These are phyloP conservation scores for Monoraphidium neglectum DNA, from an alignment of 139 green algal genomes.

Conservation along the genomic window DNA sequence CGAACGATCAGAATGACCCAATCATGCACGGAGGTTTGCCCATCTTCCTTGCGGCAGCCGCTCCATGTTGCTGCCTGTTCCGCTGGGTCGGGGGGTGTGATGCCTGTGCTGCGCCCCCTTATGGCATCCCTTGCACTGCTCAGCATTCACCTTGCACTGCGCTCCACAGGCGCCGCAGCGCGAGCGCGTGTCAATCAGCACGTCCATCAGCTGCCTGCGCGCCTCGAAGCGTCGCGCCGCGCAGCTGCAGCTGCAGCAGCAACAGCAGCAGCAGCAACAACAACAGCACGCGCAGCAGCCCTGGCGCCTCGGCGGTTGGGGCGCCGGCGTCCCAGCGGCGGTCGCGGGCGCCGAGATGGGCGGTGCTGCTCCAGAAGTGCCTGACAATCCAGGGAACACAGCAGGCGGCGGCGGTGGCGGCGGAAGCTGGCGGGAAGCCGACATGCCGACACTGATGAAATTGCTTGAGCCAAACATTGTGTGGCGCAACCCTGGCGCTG, in stretches of 20 bases:
- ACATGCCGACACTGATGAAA: slow-evolving; percentile 65
- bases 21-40: too few relatives aligned
- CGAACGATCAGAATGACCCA: too few relatives aligned
- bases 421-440: slow-evolving; percentile 48
- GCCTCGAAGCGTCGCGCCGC: background rate
- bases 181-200: slow-evolving; percentile 39
- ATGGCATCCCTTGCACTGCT: too few relatives aligned
- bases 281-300: slow-evolving; percentile 5
- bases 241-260: slow-evolving; percentile 5
- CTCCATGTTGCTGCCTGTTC: too few relatives aligned
- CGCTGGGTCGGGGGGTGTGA: too few relatives aligned
- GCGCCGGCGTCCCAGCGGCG: background rate
- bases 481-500: slow-evolving; percentile 63
- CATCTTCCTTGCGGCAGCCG: too few relatives aligned
- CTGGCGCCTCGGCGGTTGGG: background rate
- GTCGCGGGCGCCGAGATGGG: background rate
- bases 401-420: slow-evolving; percentile 36
- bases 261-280: background rate
- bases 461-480: slow-evolving; percentile 72
- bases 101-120: too few relatives aligned
- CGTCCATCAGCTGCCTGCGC: background rate
- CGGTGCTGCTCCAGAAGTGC: background rate
- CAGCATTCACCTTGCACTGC: too few relatives aligned
- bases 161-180: slow-evolving; percentile 50
- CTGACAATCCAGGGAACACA: background rate